Base-by-base conservation (phyloP, 2,329 filamentous ascomycete species). In the Zymoseptoria passerinii region DNA sequence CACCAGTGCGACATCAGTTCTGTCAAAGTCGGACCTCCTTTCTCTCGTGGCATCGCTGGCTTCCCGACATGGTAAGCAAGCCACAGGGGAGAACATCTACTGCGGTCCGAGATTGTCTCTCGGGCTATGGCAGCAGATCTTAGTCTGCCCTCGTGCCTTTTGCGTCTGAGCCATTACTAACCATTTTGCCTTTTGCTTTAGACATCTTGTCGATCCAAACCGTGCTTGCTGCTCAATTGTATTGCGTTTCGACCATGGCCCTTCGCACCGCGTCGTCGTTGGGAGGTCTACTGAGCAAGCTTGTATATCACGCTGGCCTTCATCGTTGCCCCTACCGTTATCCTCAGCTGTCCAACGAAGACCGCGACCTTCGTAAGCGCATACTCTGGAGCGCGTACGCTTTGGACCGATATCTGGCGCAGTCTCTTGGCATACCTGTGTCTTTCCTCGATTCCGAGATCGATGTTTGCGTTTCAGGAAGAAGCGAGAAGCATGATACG, bases 301-400 rank as follows among this genome's bases (percentile, higher is more conserved):
- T 76, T 5, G 73, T 81, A 52, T 76, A 78, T 23, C 78, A 80
- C 61, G 74, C 77, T 1, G 79, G 80, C 4, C 71, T 81, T 6
- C 79, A 81, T 62, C 73, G 79, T 2, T 81, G 80, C 61, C 80
- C 80, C 0, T 76, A 77, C 57, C 77, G 79, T 6, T 81, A 80
- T 44, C 65, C 63, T 23, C 64, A 66, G 49, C 58, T 67, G 1
- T 64, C 63, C 5, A 59, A 65, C 18, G 62, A 65, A 18, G 63
- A 66, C 23, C 61, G 70, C 9, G 67, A 71, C 10, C 73, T 76
- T 19, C 69, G 74, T 13, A 75, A 76, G 58, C 66, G 75, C n/a
- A 70, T 76, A 5, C 71, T 76, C 50, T 77, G 74, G 74, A 72
- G 70, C 52, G 67, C 71, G 0, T 76, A 76, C 51, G 68, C 73